Evolutionary conservation across 2,329 filamentous ascomycete species (phyloP).

Genomic region (Beauveria sp.): DNA sequence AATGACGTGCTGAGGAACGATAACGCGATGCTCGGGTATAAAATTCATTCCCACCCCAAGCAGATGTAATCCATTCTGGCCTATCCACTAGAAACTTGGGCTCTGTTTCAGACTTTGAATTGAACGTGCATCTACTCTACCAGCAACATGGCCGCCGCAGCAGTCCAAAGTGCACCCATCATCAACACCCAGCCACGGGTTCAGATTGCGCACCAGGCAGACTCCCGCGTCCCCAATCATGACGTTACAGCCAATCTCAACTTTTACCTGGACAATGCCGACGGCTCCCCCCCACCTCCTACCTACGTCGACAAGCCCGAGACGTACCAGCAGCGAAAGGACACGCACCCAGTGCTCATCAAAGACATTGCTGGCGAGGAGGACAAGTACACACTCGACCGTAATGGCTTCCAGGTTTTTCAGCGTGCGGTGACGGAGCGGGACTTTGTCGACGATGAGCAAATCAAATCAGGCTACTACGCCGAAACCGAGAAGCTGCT

Average conservation of each 20-base stretch:
- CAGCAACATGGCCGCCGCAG: constrained; percentile 18
- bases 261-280: constrained; percentile 32
- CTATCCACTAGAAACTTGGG: too few relatives aligned
- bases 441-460: constrained; percentile 44
- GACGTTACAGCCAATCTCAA: constrained; percentile 29
- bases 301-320: constrained; percentile 27
- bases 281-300: constrained; percentile 31
- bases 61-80: not conserved
- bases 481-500: constrained; percentile 62
- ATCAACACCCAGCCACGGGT: constrained; percentile 5
- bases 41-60: not conserved
- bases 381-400: constrained; percentile 28
- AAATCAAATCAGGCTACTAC: constrained; percentile 61
- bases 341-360: constrained; percentile 23
- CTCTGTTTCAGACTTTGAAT: too few relatives aligned
- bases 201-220: constrained; percentile 3
- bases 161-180: constrained; percentile 15
- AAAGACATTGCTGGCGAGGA: constrained; percentile 29
- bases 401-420: constrained; percentile 30
- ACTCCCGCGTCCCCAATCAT: constrained; percentile 10
- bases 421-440: constrained; percentile 25
- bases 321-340: constrained; percentile 24
- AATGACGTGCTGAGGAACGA: constrained; percentile 19
- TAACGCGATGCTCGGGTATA: not conserved
- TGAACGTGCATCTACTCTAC: not conserved